phyloP scores from a whole-genome alignment of 2,329 filamentous ascomycete species.

The Stagonosporopsis vannaccii region DNA sequence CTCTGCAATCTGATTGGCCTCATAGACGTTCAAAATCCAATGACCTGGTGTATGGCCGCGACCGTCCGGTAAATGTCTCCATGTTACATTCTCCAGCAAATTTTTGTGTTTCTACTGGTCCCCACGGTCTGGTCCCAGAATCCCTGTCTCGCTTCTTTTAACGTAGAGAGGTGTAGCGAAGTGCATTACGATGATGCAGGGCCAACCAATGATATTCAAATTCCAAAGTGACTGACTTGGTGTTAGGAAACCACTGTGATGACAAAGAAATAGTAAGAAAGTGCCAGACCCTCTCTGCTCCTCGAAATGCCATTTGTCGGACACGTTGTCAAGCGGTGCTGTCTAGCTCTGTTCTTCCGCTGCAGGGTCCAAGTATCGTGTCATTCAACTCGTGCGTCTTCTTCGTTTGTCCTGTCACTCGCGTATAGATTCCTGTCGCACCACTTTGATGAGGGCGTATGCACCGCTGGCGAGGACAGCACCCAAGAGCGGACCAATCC shows the following conservation, averaged over 20 bases:
- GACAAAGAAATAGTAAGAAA: slow-evolving; percentile 5
- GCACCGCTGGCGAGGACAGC: slow-evolving; percentile 55
- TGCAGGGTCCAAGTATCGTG: not conserved
- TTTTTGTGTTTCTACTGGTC: slow-evolving; percentile 6
- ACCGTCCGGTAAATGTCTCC: slow-evolving; percentile 3
- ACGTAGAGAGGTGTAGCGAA: slow-evolving; percentile 14
- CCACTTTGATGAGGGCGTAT: slow-evolving; percentile 52
- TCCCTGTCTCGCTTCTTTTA: slow-evolving; percentile 13
- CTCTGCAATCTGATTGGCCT: slow-evolving; percentile 2
- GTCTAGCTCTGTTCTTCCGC: not conserved
- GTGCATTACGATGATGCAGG: slow-evolving; percentile 8
- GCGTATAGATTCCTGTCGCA: slow-evolving; percentile 15
- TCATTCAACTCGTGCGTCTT: not conserved
- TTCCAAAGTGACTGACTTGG: slow-evolving; percentile 4
- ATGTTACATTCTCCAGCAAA: slow-evolving; percentile 6
- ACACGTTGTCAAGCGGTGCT: not conserved
- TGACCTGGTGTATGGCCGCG: slow-evolving; percentile 9
- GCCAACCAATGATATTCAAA: not conserved
- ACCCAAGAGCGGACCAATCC: slow-evolving; percentile 54
- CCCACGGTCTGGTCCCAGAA: not conserved
- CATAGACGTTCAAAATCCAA: not conserved
- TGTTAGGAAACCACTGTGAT: slow-evolving; percentile 5
- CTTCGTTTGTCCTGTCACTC: not conserved
- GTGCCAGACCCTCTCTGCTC: not conserved
- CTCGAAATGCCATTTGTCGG: not conserved